Evolutionary conservation across 805 yeast species (phyloP).

Genomic region (Suhomyces sp.): DNA sequence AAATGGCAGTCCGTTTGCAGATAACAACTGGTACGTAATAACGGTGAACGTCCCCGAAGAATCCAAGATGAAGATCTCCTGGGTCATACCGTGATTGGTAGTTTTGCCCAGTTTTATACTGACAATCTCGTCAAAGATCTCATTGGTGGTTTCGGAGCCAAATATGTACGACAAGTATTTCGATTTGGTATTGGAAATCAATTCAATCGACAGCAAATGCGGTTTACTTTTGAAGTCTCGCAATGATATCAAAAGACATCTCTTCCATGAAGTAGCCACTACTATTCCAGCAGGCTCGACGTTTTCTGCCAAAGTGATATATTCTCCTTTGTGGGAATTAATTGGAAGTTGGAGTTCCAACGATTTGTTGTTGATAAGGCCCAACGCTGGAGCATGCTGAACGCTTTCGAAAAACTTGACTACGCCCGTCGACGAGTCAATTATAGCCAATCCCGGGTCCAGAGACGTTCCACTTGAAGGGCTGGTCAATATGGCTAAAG

Average conservation of each 20-base stretch:
- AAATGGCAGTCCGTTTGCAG: conserved; percentile 27
- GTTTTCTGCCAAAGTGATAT: conserved; percentile 52
- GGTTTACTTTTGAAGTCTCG: conserved; percentile 71
- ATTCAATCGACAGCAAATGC: conserved; percentile 34
- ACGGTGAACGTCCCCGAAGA: conserved; percentile 40
- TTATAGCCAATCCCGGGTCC: conserved; percentile 70
- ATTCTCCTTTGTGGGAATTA: conserved; percentile 44
- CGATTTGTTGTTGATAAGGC: conserved; percentile 46
- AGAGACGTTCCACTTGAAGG: conserved; percentile 49
- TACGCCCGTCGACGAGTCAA: conserved; percentile 57
- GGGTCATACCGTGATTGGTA: conserved; percentile 46
- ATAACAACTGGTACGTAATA: conserved; percentile 24
- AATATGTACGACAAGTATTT: conserved; percentile 2
- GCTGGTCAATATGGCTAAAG: conserved; percentile 55
- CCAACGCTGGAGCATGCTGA: conserved; percentile 64
- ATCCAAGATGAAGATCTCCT: conserved; percentile 43
- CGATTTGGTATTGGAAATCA: conserved; percentile 12
- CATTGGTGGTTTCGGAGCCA: conserved; percentile 11
- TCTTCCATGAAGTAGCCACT: conserved; percentile 65
- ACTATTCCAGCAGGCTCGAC: conserved; percentile 75
- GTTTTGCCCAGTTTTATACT: conserved; percentile 55
- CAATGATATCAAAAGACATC: conserved; percentile 59
- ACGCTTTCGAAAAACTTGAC: conserved; percentile 73
- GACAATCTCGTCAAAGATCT: conserved; percentile 48
- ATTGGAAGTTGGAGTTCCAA: conserved; percentile 43